phyloP scores from a whole-genome alignment of 2,329 filamentous ascomycete species.

The Tolypocladium cylindrosporum region DNA sequence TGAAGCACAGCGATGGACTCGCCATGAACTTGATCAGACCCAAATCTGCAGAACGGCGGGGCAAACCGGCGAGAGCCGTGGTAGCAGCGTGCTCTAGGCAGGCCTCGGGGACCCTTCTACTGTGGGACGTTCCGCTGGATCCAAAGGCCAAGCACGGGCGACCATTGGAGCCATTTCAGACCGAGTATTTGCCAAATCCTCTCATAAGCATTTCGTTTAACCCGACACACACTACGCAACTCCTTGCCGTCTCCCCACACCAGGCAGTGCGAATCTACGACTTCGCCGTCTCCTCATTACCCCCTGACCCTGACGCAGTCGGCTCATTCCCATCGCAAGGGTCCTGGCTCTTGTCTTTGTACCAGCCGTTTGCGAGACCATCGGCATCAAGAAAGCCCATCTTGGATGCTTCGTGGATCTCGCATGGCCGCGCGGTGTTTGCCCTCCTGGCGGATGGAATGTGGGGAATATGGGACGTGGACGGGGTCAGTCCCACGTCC shows the following conservation, averaged over 20 bases:
- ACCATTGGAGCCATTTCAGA: conserved; percentile 44
- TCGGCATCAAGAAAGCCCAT: conserved; percentile 45
- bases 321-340: conserved; percentile 46
- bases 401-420: conserved; percentile 53
- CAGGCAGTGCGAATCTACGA: conserved; percentile 54
- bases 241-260: conserved; percentile 44
- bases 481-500: conserved; percentile 40
- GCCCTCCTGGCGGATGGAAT: conserved; percentile 51
- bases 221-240: conserved; percentile 45
- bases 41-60: conserved; percentile 27
- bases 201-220: conserved; percentile 51
- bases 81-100: conserved; percentile 51
- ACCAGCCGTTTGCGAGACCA: conserved; percentile 43
- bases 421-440: conserved; percentile 48
- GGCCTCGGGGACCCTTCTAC: conserved; percentile 44
- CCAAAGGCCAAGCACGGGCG: conserved; percentile 17
- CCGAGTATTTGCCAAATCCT: conserved; percentile 45
- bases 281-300: conserved; percentile 42
- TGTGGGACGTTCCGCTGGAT: conserved; percentile 49
- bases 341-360: conserved; percentile 55
- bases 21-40: conserved; percentile 42
- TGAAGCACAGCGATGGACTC: conserved; percentile 41
- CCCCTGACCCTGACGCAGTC: conserved; percentile 38
- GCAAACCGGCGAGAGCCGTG: conserved; percentile 32
- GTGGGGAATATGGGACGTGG: conserved; percentile 60